Base-by-base conservation (phyloP, 495 filamentous ascomycete genomes). In the Penicillium ucsense region DNA sequence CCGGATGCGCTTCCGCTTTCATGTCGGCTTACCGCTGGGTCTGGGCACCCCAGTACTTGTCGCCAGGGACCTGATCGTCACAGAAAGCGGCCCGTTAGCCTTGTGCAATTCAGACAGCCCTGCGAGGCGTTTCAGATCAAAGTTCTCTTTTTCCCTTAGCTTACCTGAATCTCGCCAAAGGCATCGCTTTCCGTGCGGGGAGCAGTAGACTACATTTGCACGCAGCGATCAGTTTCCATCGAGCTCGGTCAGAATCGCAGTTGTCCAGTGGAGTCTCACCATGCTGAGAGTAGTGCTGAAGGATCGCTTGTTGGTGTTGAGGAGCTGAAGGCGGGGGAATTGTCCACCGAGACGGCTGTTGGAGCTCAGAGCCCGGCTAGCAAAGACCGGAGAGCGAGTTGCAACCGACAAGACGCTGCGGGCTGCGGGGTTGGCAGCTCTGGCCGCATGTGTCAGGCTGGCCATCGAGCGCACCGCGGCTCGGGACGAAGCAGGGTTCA, bases 31-130 rank as follows among this genome's bases (percentile, higher is more conserved):
- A 80, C 68, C 92, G 82, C 78, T 98, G 86, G 50, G 92, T 98
- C 73, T 98, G 92, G 41, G 92, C 92, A 63, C 92, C 92, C 92
- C 94, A 98, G 78, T 98, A 98, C 76, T 86, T 94, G 82, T 92
- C 88, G 45, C 81, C 77, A 37, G 86, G 78, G 49, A 98, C 94
- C 74, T 89, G 74, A 30, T 42, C 37, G 43, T 28, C 47, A 33
- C 44, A 49, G 29, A 41, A 20, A 20, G 20, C 20, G 20, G 20
- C 20, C 20, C 20, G 20, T 20, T 20, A 20, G 20, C 20, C 1
- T 20, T 20, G 1, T 20, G 20, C 20, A 20, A 20, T 20, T 20
- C 20, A 20, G 20, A 20, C 20, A 20, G 20, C 20, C 20, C 20
- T n/a, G 31, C 29, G 29, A 32, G 40, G 28, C 20, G 31, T 39